A percentile compares a stretch with the other conserved stretches of the same genome.
Evolutionary conservation across 2,329 filamentous ascomycete species (phyloP).

Genomic region (Cryphonectria japonica): DNA sequence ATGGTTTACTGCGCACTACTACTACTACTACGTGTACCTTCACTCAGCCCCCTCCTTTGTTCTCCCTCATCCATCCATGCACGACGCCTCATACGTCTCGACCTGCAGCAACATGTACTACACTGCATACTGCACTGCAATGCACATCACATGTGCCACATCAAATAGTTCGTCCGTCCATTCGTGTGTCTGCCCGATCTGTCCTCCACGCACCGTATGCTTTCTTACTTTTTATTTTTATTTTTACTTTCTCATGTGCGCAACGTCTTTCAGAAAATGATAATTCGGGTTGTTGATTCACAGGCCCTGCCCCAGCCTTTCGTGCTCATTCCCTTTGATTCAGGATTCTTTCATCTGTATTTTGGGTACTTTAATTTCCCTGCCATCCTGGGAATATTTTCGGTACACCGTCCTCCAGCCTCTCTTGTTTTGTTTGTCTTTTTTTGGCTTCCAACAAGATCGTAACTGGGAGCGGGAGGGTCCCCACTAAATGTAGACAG

Average conservation of each 20-base stretch:
- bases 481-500: neutral
- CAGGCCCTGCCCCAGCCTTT: neutral
- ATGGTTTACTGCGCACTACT: neutral
- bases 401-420: neutral
- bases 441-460: neutral
- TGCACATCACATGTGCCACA: neutral
- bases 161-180: neutral
- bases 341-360: neutral
- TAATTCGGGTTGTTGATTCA: neutral
- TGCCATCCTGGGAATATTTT: neutral
- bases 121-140: neutral
- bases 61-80: too few species aligned
- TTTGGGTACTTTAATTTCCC: neutral
- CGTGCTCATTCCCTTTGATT: neutral
- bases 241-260: neutral
- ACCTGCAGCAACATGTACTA: neutral
- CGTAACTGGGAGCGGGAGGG: neutral
- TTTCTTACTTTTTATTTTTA: neutral
- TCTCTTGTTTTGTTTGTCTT: neutral
- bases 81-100: neutral
- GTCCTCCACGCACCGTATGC: neutral
- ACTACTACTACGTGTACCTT: neutral
- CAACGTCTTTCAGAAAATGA: neutral
- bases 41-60: neutral
- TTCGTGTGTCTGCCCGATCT: constrained; percentile 2